Conservation (phyloP, 345 rosid genomes). For the Ceriops decandra region DNA sequence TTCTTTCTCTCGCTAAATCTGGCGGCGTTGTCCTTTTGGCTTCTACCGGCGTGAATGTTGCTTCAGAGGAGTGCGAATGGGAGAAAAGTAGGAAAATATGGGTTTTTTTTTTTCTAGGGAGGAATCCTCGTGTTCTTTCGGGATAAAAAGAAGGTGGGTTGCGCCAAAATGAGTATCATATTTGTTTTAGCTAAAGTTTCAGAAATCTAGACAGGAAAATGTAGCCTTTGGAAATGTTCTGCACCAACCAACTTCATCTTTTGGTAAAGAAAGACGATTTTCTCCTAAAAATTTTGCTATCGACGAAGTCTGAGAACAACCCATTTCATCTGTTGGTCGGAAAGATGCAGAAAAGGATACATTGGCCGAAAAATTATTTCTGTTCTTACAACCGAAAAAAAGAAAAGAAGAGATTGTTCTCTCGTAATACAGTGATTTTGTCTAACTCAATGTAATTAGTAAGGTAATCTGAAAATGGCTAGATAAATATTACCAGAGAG, state of each 20-base stretch:
- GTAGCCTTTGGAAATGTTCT: slow-evolving; percentile 17
- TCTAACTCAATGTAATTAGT: too few relatives aligned
- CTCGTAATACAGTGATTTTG: not conserved
- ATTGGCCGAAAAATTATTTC: not conserved
- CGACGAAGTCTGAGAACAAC: not conserved
- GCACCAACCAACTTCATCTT: slow-evolving; percentile 21
- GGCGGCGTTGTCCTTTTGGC: slow-evolving; percentile 10
- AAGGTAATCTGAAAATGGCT: not conserved
- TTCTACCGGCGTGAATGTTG: slow-evolving; percentile 20
- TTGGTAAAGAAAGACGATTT: slow-evolving; percentile 6
- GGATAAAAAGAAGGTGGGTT: slow-evolving; percentile 27
- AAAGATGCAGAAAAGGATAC: not conserved
- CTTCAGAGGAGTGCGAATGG: slow-evolving; percentile 16
- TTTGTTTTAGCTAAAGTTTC: slow-evolving; percentile 8
- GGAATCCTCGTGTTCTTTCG: slow-evolving; percentile 29
- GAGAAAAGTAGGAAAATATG: slow-evolving; percentile 27
- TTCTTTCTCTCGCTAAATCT: slow-evolving; percentile 16
- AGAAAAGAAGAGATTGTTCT: not conserved
- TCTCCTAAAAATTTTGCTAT: slow-evolving; percentile 8
- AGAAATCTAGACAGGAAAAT: slow-evolving; percentile 5
- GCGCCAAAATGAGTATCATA: slow-evolving; percentile 19
- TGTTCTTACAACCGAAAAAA: not conserved
- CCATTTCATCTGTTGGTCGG: slow-evolving; percentile 20
- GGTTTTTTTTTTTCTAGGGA: not conserved
- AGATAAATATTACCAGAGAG: not conserved